These are phyloP conservation scores for Xylariaceae sp. DNA, from an alignment of 2,329 filamentous ascomycete species.

Conservation along the genomic window DNA sequence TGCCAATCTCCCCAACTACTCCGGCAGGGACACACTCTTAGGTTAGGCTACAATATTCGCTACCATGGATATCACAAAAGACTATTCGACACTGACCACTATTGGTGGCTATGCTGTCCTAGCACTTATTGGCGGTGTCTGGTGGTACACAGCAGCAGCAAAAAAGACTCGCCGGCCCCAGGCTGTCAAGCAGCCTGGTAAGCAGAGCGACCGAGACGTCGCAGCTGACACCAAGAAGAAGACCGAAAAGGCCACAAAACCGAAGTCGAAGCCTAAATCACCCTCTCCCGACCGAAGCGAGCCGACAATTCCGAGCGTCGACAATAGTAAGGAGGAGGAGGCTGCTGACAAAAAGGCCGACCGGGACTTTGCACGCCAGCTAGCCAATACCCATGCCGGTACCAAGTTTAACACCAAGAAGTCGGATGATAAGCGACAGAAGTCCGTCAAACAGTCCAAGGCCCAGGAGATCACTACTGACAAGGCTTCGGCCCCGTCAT, in stretches of 20 bases:
- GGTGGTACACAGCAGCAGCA: conserved; percentile 34
- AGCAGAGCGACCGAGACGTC: conserved; percentile 33
- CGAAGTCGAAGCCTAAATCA: conserved; percentile 45
- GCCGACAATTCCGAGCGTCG: conserved; percentile 36
- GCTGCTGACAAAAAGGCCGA: conserved; percentile 65
- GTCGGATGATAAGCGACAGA: conserved; percentile 67
- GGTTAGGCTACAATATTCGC: no score
- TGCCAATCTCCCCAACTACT: background rate
- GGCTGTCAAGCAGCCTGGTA: conserved; percentile 31
- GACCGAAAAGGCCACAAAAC: conserved; percentile 46
- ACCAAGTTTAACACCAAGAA: conserved; percentile 62
- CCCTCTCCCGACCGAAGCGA: conserved; percentile 21
- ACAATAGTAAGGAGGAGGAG: conserved; percentile 53
- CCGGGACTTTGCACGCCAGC: conserved; percentile 74
- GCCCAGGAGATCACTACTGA: conserved; percentile 58
- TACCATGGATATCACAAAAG: conserved; percentile 38
- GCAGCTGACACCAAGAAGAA: conserved; percentile 45
- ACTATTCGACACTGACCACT: conserved; percentile 40
- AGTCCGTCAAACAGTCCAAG: conserved; percentile 73
- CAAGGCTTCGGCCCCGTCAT: conserved; percentile 67
- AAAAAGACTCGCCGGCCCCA: conserved; percentile 31
- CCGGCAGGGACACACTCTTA: background rate
- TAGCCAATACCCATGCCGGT: conserved; percentile 74
- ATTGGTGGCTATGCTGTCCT: conserved; percentile 46
- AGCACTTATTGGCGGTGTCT: conserved; percentile 38